Base-by-base conservation (phyloP, 495 filamentous ascomycete species). In the Tuber calosporum region DNA sequence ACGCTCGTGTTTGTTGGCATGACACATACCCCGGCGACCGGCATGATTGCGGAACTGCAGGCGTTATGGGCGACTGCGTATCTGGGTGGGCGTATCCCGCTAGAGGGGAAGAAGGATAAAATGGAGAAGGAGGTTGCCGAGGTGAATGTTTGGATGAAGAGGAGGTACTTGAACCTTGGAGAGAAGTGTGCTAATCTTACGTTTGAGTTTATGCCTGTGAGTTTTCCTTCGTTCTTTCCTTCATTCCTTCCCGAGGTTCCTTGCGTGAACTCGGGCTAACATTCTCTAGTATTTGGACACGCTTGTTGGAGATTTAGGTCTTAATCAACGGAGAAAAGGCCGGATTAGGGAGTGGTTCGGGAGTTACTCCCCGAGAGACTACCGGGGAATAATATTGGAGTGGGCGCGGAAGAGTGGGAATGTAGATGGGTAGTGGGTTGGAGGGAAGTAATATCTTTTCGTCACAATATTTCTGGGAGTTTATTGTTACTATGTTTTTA, bases 361-460 rank as follows among this genome's bases (percentile, higher is more conserved):
- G 37, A 73, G 78, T 1, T 86, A 86, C 79, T 75, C 62, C 1
- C 77, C 82, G 36, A 77, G 74, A 7, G 84, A 85, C 67, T 85
- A 85, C 70, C 67, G 66, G 11, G 83, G 84, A 0, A 77, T 85
- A 66, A 58, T 82, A 20, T 73, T 77, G 9, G 84, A 85, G 77
- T 82, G 69, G 38, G n/a, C 70, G 45, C 69, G 17, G 43, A 66
- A 26, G 67, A 34, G 58, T 66, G 69, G 77, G 40, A 34, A 8
- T 17, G 62, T 19, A 19, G 69, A 34, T 39, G 7, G 37, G n/a
- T 4, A 6, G 53, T 62, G 26, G 1, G 13, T 62, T 19, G 34
- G 34, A 62, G 53, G 30, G 53, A 17, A 62, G 17, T 30, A 34
- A 34, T 15, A 26, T 30, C 30, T 30, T 30, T 26, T 17, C 7